A percentile compares a stretch with the other conserved stretches of the same genome.
Conservation (phyloP, 352 stramenopile species). For the Phytophthora tentaculata region DNA sequence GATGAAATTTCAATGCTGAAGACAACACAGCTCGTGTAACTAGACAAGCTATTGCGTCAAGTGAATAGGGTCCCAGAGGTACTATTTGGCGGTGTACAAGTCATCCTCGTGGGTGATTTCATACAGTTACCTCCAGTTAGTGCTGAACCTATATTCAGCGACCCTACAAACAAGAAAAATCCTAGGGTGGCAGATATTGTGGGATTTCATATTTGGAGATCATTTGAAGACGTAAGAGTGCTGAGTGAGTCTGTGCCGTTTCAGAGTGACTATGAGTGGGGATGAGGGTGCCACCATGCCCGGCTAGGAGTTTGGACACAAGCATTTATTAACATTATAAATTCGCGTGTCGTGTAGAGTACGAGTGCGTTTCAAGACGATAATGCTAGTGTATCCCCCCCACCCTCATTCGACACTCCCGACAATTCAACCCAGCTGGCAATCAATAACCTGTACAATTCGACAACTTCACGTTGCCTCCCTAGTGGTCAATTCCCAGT, state of each 20-base stretch:
- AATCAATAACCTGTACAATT: background rate
- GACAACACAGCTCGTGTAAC: background rate
- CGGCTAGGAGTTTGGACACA: background rate
- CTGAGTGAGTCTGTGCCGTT: background rate
- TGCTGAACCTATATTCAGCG: background rate
- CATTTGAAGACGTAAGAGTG: background rate
- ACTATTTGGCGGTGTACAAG: background rate
- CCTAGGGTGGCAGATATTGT: background rate
- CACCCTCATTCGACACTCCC: background rate
- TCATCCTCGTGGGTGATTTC: background rate
- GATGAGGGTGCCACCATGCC: background rate
- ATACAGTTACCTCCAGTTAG: background rate
- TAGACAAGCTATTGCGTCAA: background rate
- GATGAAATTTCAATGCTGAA: slow-evolving; percentile 6
- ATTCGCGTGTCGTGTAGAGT: background rate
- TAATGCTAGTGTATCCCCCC: too few species aligned
- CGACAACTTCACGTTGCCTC: background rate
- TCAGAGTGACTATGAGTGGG: background rate
- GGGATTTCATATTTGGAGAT: background rate
- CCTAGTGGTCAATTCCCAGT: background rate
- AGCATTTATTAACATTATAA: background rate
- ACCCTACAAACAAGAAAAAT: background rate
- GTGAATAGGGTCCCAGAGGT: background rate
- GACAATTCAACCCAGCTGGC: background rate
- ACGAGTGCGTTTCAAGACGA: too few species aligned